Conservation (phyloP, 2,329 filamentous ascomycete species). For the Arthrobotrys musiformis region DNA sequence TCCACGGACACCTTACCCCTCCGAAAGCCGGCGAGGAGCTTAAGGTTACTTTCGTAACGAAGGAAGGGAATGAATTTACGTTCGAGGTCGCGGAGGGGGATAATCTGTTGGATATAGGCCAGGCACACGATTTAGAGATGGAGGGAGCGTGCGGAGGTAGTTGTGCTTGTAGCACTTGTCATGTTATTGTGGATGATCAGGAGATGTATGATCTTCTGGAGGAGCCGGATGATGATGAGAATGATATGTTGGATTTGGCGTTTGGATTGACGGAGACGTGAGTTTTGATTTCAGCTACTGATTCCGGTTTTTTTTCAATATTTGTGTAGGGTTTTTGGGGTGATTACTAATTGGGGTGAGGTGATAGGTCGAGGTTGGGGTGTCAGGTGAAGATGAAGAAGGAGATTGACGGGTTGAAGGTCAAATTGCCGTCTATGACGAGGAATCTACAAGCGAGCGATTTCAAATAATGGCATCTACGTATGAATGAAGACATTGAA, state of each 20-base stretch:
- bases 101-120: slow-evolving; percentile 94
- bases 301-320: not conserved
- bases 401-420: slow-evolving; percentile 85
- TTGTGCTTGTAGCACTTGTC: slow-evolving; percentile 79
- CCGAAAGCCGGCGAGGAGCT: slow-evolving; percentile 94
- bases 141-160: slow-evolving; percentile 93
- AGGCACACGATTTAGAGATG: slow-evolving; percentile 96
- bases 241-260: slow-evolving; percentile 78
- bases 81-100: slow-evolving; percentile 86
- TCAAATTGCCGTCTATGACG: slow-evolving; percentile 91
- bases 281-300: slow-evolving; percentile 19
- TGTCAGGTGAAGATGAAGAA: slow-evolving; percentile 93
- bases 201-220: slow-evolving; percentile 73
- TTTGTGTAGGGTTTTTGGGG: not conserved
- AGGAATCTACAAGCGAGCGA: slow-evolving; percentile 95
- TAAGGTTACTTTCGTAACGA: slow-evolving; percentile 91
- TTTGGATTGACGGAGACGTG: slow-evolving; percentile 80
- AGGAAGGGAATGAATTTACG: slow-evolving; percentile 79
- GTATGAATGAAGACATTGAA: slow-evolving; percentile 55
- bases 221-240: slow-evolving; percentile 73
- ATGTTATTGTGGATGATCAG: slow-evolving; percentile 75
- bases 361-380: slow-evolving; percentile 70
- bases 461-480: slow-evolving; percentile 69
- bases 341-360: slow-evolving; percentile 5
- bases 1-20: slow-evolving; percentile 82